Base-by-base conservation (phyloP, 1,139 yeast species). In the Keqinozyma sinolaborantium region DNA sequence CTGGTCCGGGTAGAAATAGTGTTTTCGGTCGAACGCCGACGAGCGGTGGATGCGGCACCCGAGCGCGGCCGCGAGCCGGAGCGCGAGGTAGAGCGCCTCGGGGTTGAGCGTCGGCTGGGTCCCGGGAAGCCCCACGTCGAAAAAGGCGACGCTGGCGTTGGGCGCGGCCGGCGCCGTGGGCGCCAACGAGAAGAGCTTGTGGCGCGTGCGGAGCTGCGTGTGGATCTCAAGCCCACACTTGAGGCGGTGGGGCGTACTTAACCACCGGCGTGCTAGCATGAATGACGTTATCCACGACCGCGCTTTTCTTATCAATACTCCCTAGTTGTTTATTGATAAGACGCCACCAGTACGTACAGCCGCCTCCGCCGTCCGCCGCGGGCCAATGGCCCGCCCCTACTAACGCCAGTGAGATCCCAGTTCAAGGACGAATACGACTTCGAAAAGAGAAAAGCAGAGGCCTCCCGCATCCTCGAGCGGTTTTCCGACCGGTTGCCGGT, bases 381-480 rank as follows among this genome's bases (percentile, higher is more conserved):
- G 9, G 14, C 16, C 15, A 15, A 14, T 14, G 27, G 31, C 36
- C 31, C 25, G 25, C 26, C 32, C 23, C 12, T 25, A 33, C 34
- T 32, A 44, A 36, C 33, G 23, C n/a, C 24, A 24, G 82, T 86
- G 95, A 83, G 92, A 68, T 86, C 95, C 40, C 90, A 85, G 69
- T 86, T 86, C 60, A 86, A 86, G 67, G 95, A 86, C 77, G 95
- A 86, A 58, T 87, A 84, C 60, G 82, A 95, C 37, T 82, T 85
- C 57, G 97, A 88, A 58, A 87, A 90, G 66, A 85, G 98, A 72
- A 84, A 86, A 70, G 94, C 95, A 8, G 98, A 92, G 63, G 90
- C 97, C 25, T 79, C 84, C 44, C 79, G 97, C 53, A 92, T 92
- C 56, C 79, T 88, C 42, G 83, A 84, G 51, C 84, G 94, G 59